These are phyloP conservation scores for Diaporthe humulicola DNA, from an alignment of 2,329 filamentous ascomycete species.

Conservation along the genomic window DNA sequence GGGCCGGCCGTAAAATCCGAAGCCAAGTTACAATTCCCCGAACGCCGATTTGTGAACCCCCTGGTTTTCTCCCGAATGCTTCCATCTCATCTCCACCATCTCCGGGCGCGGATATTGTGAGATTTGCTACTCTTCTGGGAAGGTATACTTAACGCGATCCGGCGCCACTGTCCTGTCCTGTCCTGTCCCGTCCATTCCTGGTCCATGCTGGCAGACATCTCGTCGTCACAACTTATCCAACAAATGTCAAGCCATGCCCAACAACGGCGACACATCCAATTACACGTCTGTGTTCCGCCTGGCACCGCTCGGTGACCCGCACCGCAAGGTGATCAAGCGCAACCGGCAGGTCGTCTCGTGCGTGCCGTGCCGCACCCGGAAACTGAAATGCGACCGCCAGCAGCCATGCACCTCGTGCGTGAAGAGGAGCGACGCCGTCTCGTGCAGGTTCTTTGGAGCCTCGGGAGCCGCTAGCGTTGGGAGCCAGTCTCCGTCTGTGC, in stretches of 20 bases:
- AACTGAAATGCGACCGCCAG: conserved; percentile 57
- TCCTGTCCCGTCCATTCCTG: not conserved
- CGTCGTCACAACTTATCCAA: not conserved
- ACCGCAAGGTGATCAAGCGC: conserved; percentile 51
- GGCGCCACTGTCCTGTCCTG: no score
- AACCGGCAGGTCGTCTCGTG: conserved; percentile 59
- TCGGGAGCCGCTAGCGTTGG: not conserved
- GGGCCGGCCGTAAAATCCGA: conserved; percentile 31
- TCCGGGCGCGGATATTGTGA: conserved; percentile 7
- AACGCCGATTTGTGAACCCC: conserved; percentile 14
- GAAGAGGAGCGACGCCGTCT: conserved; percentile 51
- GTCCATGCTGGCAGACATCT: not conserved
- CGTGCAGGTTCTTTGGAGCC: conserved; percentile 50
- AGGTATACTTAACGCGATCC: conserved; percentile 9
- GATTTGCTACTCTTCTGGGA: conserved; percentile 26
- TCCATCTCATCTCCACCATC: conserved; percentile 28
- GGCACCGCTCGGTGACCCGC: conserved; percentile 45
- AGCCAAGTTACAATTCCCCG: conserved; percentile 21
- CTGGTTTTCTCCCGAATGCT: conserved; percentile 12
- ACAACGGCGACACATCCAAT: conserved; percentile 37
- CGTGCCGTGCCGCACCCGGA: conserved; percentile 56
- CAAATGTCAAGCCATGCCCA: conserved; percentile 34
- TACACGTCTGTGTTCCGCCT: conserved; percentile 55
- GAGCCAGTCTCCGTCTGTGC: conserved; percentile 17
- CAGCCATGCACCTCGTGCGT: conserved; percentile 56